Evolutionary conservation across 441 rosid species (phyloP).

Genomic region (Gossypium schwendimanii): DNA sequence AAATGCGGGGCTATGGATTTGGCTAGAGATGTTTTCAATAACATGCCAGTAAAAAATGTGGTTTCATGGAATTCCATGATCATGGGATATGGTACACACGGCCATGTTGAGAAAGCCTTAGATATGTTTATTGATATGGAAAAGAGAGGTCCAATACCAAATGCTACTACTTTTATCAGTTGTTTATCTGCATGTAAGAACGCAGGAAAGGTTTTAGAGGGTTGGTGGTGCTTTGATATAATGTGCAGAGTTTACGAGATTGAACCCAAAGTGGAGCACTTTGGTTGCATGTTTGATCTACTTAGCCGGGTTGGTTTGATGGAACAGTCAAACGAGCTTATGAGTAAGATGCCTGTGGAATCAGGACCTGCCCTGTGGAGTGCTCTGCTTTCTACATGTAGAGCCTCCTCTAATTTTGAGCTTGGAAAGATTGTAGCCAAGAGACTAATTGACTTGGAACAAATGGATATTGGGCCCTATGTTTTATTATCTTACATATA

Average conservation of each 20-base stretch:
- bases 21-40: conserved; percentile 31
- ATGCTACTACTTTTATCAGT: conserved; percentile 28
- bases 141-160: conserved; percentile 26
- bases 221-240: conserved; percentile 34
- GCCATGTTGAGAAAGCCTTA: conserved; percentile 29
- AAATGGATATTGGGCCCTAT: conserved; percentile 26
- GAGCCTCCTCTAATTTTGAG: conserved; percentile 19
- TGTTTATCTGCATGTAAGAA: conserved; percentile 31
- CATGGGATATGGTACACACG: conserved; percentile 35
- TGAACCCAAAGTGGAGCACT: conserved; percentile 32
- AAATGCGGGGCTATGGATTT: conserved; percentile 33
- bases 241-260: conserved; percentile 33
- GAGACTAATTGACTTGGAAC: conserved; percentile 28
- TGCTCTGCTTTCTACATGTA: conserved; percentile 35
- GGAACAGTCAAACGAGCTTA: conserved; percentile 25
- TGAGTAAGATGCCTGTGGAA: conserved; percentile 19
- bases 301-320: conserved; percentile 26
- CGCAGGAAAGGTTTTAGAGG: conserved; percentile 35
- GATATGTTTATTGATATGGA: conserved; percentile 33
- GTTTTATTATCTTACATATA: conserved; percentile 32
- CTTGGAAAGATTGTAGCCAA: conserved; percentile 32
- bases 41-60: conserved; percentile 26
- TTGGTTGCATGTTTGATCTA: conserved; percentile 37
- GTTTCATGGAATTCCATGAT: conserved; percentile 40
- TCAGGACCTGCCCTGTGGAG: conserved; percentile 29